Evolutionary conservation across 2,329 filamentous ascomycete genomes (phyloP).

Genomic region (Aspergillus fructus): DNA sequence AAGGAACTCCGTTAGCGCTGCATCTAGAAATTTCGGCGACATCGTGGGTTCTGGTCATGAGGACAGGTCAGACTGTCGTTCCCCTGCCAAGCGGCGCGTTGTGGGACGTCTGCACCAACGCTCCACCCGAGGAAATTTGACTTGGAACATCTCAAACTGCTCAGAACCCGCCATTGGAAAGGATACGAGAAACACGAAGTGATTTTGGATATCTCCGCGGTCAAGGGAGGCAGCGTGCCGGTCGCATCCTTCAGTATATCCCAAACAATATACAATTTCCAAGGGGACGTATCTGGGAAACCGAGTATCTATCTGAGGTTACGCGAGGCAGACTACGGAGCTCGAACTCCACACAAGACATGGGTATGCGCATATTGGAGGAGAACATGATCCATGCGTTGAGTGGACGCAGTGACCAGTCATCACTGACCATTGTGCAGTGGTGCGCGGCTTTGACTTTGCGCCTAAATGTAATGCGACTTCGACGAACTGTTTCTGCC

Average conservation of each 20-base stretch:
- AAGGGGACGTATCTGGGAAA: background rate
- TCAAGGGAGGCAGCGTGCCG: background rate
- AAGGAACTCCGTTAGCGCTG: constrained; percentile 23
- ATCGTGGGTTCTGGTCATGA: constrained; percentile 10
- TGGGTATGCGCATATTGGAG: background rate
- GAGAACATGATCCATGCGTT: constrained; percentile 3
- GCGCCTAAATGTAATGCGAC: background rate
- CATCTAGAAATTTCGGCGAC: constrained; percentile 29
- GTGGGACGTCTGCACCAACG: constrained; percentile 19
- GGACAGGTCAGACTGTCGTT: constrained; percentile 15
- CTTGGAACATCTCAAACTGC: constrained; percentile 7
- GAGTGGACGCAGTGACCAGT: background rate
- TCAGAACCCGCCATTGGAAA: background rate
- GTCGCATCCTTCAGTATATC: background rate
- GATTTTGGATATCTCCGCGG: background rate
- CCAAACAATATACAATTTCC: background rate
- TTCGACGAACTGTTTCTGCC: background rate
- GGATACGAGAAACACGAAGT: background rate
- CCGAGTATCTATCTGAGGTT: background rate
- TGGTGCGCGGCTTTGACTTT: constrained; percentile 1
- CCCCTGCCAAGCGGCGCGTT: constrained; percentile 25
- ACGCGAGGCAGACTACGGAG: background rate
- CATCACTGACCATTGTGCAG: background rate
- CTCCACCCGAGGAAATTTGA: constrained; percentile 15
- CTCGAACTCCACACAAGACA: background rate